These are phyloP conservation scores for Kickxella alabastrina DNA, from an alignment of 192 early-diverging fungal species.

Conservation along the genomic window DNA sequence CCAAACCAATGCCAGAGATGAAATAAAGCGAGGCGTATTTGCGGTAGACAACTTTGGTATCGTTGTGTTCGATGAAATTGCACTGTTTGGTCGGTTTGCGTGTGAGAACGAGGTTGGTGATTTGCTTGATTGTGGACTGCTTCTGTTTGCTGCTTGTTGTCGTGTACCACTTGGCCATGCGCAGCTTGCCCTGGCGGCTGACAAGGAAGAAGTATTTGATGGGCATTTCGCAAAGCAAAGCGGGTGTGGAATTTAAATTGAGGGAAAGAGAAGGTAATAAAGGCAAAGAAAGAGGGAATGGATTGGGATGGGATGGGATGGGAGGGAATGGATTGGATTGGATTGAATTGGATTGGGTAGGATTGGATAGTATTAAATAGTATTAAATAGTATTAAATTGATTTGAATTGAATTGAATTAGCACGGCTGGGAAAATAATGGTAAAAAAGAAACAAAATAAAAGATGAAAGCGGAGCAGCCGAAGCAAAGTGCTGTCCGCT, in stretches of 20 bases:
- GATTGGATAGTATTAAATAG: too few relatives aligned
- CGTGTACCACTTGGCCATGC: slow-evolving; percentile 79
- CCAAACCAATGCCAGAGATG: slow-evolving; percentile 85
- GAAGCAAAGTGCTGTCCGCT: too few relatives aligned
- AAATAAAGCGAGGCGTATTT: slow-evolving; percentile 96
- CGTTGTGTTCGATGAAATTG: slow-evolving; percentile 97
- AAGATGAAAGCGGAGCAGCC: too few relatives aligned
- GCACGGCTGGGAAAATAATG: too few relatives aligned
- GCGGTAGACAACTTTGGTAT: slow-evolving; percentile 77
- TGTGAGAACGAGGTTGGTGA: slow-evolving; percentile 81
- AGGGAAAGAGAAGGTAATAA: background rate
- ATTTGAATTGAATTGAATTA: too few relatives aligned
- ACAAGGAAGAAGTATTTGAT: slow-evolving; percentile 73
- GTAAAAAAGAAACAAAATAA: too few relatives aligned
- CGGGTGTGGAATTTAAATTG: background rate
- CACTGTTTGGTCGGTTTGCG: slow-evolving; percentile 94
- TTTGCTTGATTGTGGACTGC: slow-evolving; percentile 89
- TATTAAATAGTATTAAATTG: too few relatives aligned
- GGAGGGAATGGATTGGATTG: background rate
- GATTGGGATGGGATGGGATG: background rate
- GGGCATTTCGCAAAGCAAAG: slow-evolving; percentile 15
- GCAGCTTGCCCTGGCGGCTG: slow-evolving; percentile 78
- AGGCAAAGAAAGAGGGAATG: too few relatives aligned
- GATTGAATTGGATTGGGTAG: too few relatives aligned
- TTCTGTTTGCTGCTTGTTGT: slow-evolving; percentile 86